These are phyloP conservation scores for Prunus yedoensis DNA, from an alignment of 331 rosid genomes.

Conservation along the genomic window DNA sequence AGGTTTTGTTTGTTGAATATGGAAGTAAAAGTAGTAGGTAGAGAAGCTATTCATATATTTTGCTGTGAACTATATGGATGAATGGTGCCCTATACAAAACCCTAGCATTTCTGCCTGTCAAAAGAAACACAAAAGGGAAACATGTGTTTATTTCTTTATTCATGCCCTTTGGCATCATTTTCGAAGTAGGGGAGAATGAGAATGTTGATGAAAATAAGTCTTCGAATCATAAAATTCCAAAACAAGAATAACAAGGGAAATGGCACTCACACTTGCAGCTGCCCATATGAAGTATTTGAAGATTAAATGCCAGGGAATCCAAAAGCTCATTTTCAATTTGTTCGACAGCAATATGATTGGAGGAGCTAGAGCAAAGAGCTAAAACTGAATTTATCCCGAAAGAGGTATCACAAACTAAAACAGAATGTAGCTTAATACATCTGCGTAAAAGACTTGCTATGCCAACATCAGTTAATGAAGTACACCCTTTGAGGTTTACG, in stretches of 20 bases:
- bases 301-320: slow-evolving; percentile 52
- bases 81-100: background rate
- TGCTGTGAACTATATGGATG: background rate
- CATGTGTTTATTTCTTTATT: background rate
- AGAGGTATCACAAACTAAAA: slow-evolving; percentile 64
- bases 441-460: slow-evolving; percentile 50
- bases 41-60: background rate
- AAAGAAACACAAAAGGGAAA: background rate
- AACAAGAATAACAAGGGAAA: slow-evolving; percentile 22
- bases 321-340: slow-evolving; percentile 25
- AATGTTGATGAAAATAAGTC: background rate
- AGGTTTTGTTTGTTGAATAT: background rate
- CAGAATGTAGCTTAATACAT: slow-evolving; percentile 51
- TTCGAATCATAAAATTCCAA: slow-evolving; percentile 1
- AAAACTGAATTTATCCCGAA: slow-evolving; percentile 63
- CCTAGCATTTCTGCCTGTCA: background rate
- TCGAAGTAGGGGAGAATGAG: background rate
- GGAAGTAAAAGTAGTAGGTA: background rate
- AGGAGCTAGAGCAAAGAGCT: slow-evolving; percentile 59
- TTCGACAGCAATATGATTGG: slow-evolving; percentile 27
- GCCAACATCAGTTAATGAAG: slow-evolving; percentile 65
- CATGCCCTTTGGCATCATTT: background rate
- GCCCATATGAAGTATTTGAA: slow-evolving; percentile 67
- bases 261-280: slow-evolving; percentile 65
- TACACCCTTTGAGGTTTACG: slow-evolving; percentile 74